Evolutionary conservation across 805 yeast species (phyloP).

Genomic region (Lipomyces spencermartinsiae): DNA sequence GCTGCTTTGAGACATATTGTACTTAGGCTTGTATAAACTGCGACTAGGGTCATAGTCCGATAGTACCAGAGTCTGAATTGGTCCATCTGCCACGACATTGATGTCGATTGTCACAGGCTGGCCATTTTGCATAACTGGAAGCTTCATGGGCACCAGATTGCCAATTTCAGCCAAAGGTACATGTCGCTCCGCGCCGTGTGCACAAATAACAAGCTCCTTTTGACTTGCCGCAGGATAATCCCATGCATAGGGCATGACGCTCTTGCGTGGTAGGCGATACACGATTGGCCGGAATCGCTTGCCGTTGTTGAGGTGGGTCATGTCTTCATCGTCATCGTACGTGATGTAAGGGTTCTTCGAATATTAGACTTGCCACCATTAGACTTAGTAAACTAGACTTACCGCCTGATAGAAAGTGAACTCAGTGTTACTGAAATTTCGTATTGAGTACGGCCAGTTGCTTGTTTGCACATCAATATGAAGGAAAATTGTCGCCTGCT

Average conservation of each 20-base stretch:
- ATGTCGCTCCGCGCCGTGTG: slow-evolving; percentile 75
- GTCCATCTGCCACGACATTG: slow-evolving; percentile 95
- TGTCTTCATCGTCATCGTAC: slow-evolving; percentile 64
- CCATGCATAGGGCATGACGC: slow-evolving; percentile 99
- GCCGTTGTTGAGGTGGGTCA: slow-evolving; percentile 35
- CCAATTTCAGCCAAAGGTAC: slow-evolving; percentile 94
- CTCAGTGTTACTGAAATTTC: slow-evolving; percentile 88
- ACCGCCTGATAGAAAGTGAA: slow-evolving; percentile 82
- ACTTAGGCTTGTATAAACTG: slow-evolving; percentile 70
- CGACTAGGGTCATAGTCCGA: slow-evolving; percentile 79
- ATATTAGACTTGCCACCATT: not conserved
- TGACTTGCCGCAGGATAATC: slow-evolving; percentile 91
- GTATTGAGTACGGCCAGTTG: slow-evolving; percentile 90
- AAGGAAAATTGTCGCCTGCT: slow-evolving; percentile 80
- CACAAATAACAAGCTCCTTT: slow-evolving; percentile 77
- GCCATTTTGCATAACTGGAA: slow-evolving; percentile 55
- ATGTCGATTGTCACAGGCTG: slow-evolving; percentile 65
- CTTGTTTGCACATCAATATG: slow-evolving; percentile 73
- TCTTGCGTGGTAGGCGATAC: slow-evolving; percentile 82
- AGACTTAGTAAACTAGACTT: not conserved
- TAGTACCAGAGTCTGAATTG: slow-evolving; percentile 84
- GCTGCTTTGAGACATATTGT: slow-evolving; percentile 36
- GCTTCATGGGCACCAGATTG: slow-evolving; percentile 80
- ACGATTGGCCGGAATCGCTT: slow-evolving; percentile 70
- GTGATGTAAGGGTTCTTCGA: slow-evolving; percentile 34